These are phyloP conservation scores for Calocera viscosa DNA, from an alignment of 768 basidiomycete genomes.

Conservation along the genomic window DNA sequence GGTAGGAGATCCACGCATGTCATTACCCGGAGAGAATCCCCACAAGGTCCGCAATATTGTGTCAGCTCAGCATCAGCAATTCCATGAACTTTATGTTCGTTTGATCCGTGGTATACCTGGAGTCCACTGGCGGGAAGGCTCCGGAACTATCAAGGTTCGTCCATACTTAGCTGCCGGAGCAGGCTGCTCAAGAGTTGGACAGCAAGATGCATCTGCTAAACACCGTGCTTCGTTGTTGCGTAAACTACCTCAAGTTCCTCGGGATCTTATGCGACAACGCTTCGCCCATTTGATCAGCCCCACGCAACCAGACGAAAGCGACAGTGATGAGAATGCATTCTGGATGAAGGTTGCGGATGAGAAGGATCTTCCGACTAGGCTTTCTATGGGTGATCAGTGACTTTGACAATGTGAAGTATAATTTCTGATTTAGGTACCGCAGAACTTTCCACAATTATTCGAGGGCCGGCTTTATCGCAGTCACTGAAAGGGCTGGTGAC, in stretches of 20 bases:
- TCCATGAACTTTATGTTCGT: slow-evolving; percentile 74
- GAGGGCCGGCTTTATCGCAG: slow-evolving; percentile 73
- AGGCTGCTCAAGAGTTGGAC: slow-evolving; percentile 4
- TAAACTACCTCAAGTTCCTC: slow-evolving; percentile 62
- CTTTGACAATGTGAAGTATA: not conserved
- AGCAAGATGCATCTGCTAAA: slow-evolving; percentile 59
- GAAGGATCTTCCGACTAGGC: slow-evolving; percentile 43
- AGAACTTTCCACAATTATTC: slow-evolving; percentile 72
- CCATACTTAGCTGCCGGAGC: not conserved
- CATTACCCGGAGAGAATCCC: slow-evolving; percentile 80
- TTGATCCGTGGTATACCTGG: slow-evolving; percentile 68
- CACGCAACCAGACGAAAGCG: slow-evolving; percentile 33
- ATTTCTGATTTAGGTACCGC: slow-evolving; percentile 6
- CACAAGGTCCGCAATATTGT: slow-evolving; percentile 93
- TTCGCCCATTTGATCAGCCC: slow-evolving; percentile 30
- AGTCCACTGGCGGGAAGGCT: slow-evolving; percentile 52
- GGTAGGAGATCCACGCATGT: slow-evolving; percentile 85
- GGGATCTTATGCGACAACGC: slow-evolving; percentile 41
- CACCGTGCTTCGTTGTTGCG: slow-evolving; percentile 60
- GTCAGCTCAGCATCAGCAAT: slow-evolving; percentile 62
- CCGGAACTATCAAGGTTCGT: slow-evolving; percentile 35
- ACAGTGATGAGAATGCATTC: slow-evolving; percentile 56
- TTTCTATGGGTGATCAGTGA: slow-evolving; percentile 24
- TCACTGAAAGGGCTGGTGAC: slow-evolving; percentile 74
- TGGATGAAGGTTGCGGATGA: slow-evolving; percentile 64